Percentiles rank a stretch among this genome's conserved stretches.
Evolutionary conservation across 129 eudicot species (phyloP).

Genomic region (Pulicaria dysenterica): DNA sequence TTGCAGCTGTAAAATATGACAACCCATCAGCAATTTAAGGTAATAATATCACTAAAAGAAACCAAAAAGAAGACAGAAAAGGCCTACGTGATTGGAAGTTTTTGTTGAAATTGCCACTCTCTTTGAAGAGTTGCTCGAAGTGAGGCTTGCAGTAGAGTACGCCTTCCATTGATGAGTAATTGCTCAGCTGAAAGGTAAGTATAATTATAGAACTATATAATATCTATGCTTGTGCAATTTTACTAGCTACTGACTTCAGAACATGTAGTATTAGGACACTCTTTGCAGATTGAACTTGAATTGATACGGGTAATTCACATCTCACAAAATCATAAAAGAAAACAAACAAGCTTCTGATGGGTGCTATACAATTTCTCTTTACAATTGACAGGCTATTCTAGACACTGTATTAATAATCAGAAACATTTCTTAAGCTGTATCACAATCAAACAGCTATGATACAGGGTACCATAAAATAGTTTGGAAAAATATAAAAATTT

Average conservation of each 20-base stretch:
- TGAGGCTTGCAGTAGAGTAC: slow-evolving; percentile 98
- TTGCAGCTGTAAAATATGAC: slow-evolving; percentile 64
- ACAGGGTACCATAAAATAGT: not conserved
- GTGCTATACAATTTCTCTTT: slow-evolving; percentile 6
- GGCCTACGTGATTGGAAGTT: slow-evolving; percentile 88
- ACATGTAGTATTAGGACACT: not conserved
- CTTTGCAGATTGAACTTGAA: slow-evolving; percentile 10
- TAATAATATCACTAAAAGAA: not conserved
- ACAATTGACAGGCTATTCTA: not conserved
- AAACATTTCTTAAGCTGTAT: not conserved
- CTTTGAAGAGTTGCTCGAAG: slow-evolving; percentile 97
- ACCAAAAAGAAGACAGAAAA: slow-evolving; percentile 11
- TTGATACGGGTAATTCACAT: slow-evolving; percentile 9
- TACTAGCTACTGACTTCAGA: not conserved
- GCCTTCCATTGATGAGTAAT: slow-evolving; percentile 96
- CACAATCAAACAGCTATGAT: not conserved
- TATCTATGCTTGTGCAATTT: no score
- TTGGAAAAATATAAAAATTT: not conserved
- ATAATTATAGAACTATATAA: slow-evolving; percentile 14
- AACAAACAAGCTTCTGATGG: slow-evolving; percentile 2
- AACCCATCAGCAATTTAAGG: slow-evolving; percentile 7
- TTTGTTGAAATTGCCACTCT: slow-evolving; percentile 91
- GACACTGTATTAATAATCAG: not conserved
- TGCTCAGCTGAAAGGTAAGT: slow-evolving; percentile 69
- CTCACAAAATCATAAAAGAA: slow-evolving; percentile 1